Percentiles rank a stretch among this genome's conserved stretches.
These are phyloP conservation scores for Gymnopilus junonius DNA, from an alignment of 768 basidiomycete species.

Conservation along the genomic window DNA sequence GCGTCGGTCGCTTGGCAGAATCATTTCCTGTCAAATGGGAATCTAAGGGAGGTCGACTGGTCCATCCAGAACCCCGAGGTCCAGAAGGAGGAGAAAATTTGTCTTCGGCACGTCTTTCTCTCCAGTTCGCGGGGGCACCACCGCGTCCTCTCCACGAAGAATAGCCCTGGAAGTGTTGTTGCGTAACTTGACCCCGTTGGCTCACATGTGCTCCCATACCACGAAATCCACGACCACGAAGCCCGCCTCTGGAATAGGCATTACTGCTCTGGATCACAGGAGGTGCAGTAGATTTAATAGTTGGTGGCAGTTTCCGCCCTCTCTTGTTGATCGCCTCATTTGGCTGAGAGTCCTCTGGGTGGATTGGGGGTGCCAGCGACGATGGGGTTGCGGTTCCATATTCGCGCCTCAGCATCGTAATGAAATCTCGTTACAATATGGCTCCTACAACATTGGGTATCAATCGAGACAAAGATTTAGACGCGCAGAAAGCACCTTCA, in stretches of 20 bases:
- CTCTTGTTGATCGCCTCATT: constrained; percentile 16
- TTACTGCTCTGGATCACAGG: not conserved
- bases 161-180: constrained; percentile 8
- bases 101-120: not conserved
- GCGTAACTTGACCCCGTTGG: constrained; percentile 1
- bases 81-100: not conserved
- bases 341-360: constrained; percentile 22
- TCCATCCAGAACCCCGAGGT: not conserved
- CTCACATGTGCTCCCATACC: not conserved
- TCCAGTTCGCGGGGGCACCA: not conserved
- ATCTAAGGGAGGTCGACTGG: not conserved
- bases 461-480: too few species aligned
- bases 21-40: not conserved
- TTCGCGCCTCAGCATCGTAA: constrained; percentile 13
- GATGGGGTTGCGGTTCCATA: constrained; percentile 18
- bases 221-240: constrained; percentile 7
- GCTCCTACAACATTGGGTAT: not conserved
- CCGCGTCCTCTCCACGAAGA: constrained; percentile 12
- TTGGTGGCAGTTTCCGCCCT: constrained; percentile 12
- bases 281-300: not conserved
- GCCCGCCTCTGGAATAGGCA: constrained; percentile 2
- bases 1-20: not conserved
- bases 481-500: too few species aligned
- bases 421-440: too few species aligned
- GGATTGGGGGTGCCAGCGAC: constrained; percentile 10